A percentile compares a stretch with the other conserved stretches of the same genome.
These are phyloP conservation scores for Lavandula angustifolia DNA, from an alignment of 257 asterid species.

Conservation along the genomic window DNA sequence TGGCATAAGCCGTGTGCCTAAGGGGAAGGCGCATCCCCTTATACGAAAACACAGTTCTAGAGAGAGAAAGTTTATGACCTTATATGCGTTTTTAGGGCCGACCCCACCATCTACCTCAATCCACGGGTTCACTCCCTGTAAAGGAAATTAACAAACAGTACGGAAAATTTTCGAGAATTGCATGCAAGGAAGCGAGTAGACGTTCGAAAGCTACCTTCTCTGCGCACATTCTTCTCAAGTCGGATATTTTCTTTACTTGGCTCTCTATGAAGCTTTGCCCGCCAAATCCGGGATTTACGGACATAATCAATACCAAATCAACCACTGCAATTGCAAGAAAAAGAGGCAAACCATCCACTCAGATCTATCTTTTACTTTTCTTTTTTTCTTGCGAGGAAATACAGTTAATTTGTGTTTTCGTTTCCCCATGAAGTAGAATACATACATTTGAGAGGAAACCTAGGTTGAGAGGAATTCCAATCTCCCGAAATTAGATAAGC, in stretches of 20 bases:
- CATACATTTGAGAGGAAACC: background rate
- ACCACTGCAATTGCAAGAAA: constrained; percentile 54
- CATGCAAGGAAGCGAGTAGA: constrained; percentile 19
- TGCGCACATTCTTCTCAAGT: constrained; percentile 79
- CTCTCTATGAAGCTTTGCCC: constrained; percentile 99
- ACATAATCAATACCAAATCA: constrained; percentile 90
- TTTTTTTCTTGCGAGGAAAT: background rate
- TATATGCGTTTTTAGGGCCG: constrained; percentile 83
- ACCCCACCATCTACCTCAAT: constrained; percentile 99
- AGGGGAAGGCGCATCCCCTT: no score
- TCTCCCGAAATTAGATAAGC: background rate
- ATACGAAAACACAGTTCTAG: no score
- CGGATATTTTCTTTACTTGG: constrained; percentile 93
- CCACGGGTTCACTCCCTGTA: constrained; percentile 98
- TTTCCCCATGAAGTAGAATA: background rate
- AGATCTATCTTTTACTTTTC: background rate
- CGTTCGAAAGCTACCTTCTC: constrained; percentile 60
- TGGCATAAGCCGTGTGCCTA: no score
- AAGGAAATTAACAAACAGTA: constrained; percentile 17
- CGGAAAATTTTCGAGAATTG: constrained; percentile 27
- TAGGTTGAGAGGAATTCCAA: background rate
- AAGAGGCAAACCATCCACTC: background rate
- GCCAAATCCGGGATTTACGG: constrained; percentile 99
- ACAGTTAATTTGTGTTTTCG: background rate
- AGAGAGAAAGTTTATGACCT: constrained; percentile 49